These are phyloP conservation scores for Besnoitia besnoiti DNA, from an alignment of 169 alveolate species.

Conservation along the genomic window DNA sequence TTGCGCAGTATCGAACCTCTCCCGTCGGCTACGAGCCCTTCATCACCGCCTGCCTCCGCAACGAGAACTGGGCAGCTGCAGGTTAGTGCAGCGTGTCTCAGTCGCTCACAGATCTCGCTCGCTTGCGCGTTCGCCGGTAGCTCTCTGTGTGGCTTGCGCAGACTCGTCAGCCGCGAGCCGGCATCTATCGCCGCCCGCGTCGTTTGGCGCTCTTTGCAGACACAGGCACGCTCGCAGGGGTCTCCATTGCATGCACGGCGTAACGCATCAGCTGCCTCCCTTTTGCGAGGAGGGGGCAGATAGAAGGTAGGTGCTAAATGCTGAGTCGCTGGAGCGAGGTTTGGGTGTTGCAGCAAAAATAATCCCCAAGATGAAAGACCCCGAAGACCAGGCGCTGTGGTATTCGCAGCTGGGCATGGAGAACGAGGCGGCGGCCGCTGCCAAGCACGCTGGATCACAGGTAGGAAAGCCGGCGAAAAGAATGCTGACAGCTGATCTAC, in stretches of 20 bases:
- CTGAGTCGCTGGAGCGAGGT: not conserved
- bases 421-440: constrained; percentile 7
- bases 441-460: constrained; percentile 13
- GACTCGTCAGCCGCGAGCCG: not conserved
- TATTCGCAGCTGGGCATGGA: constrained; percentile 3
- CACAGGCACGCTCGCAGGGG: too few species aligned
- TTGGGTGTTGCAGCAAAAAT: not conserved
- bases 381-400: constrained; percentile 21
- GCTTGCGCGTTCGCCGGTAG: not conserved
- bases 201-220: too few species aligned
- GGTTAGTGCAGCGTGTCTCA: not conserved
- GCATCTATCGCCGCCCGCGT: not conserved
- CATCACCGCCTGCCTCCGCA: constrained; percentile 61
- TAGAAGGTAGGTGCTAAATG: not conserved
- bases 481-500: too few species aligned
- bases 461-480: too few species aligned
- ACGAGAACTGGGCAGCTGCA: not conserved
- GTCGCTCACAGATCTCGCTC: not conserved
- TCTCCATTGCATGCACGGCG: not conserved
- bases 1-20: constrained; percentile 72
- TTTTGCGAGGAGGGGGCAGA: not conserved
- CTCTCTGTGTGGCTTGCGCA: not conserved
- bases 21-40: constrained; percentile 78
- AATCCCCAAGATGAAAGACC: constrained; percentile 24
- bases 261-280: not conserved